Conservation (phyloP, 1,284 basidiomycete genomes). For the Phylloboletellus chloephorus region DNA sequence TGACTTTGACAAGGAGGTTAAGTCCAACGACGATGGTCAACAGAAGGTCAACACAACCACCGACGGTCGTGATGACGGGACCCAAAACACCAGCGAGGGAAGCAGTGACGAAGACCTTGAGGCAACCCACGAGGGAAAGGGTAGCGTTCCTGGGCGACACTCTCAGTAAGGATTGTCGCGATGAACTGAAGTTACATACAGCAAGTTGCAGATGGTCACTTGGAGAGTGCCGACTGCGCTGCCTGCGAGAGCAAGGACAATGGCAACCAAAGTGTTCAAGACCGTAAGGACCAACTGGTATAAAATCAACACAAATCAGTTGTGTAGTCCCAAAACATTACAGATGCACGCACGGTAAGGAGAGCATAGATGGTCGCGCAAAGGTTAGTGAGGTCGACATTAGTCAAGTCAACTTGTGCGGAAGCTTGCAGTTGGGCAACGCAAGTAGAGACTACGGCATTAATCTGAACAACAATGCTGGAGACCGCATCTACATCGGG, state of each 20-base stretch:
- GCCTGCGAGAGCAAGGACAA: neutral
- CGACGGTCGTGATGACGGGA: neutral
- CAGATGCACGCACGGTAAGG: slow-evolving; percentile 6
- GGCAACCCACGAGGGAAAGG: neutral
- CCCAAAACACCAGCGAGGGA: slow-evolving; percentile 1
- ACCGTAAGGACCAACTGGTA: slow-evolving; percentile 1
- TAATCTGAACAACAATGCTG: slow-evolving; percentile 2
- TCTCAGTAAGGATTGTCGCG: neutral
- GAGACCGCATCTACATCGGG: neutral
- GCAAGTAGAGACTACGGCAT: neutral
- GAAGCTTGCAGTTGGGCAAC: slow-evolving; percentile 4
- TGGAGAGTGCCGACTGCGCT: neutral
- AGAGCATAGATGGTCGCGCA: neutral
- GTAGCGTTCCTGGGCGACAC: neutral
- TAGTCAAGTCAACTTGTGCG: neutral
- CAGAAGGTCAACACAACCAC: neutral
- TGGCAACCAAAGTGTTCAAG: slow-evolving; percentile 3
- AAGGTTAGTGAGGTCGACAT: slow-evolving; percentile 1
- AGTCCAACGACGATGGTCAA: neutral
- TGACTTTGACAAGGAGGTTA: neutral
- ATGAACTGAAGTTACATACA: neutral
- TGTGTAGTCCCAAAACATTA: rapidly evolving
- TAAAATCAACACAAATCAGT: neutral
- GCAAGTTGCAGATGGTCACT: neutral
- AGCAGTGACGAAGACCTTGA: slow-evolving; percentile 4